A percentile compares a stretch with the other conserved stretches of the same genome.
phyloP scores from a whole-genome alignment of 2,329 filamentous ascomycete species.

The Trichoderma harzianum region DNA sequence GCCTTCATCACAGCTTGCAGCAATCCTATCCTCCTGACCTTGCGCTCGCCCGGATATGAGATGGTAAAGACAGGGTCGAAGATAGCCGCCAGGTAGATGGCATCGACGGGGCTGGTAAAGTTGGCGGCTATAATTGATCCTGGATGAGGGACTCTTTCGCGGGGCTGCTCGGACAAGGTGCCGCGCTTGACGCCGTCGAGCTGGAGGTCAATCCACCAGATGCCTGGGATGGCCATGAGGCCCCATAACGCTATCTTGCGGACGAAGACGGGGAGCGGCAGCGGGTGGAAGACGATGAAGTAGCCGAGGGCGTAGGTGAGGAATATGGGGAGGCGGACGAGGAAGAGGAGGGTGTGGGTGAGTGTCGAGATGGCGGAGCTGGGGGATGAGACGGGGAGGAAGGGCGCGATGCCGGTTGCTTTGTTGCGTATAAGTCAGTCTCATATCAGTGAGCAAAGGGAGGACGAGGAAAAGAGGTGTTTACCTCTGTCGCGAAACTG shows the following conservation, averaged over 20 bases:
- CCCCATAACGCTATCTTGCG: constrained; percentile 87
- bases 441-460: too few species aligned
- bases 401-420: constrained; percentile 96
- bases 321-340: constrained; percentile 76
- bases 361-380: constrained; percentile 60
- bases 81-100: constrained; percentile 88
- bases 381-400: constrained; percentile 74
- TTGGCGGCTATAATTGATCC: constrained; percentile 84
- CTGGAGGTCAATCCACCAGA: constrained; percentile 99
- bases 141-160: constrained; percentile 70
- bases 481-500: constrained; percentile 87
- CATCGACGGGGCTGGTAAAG: constrained; percentile 89
- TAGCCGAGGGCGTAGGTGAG: constrained; percentile 64
- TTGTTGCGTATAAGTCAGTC: background rate
- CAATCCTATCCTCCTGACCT: constrained; percentile 74
- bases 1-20: constrained; percentile 71
- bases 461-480: background rate
- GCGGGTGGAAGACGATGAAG: constrained; percentile 78
- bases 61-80: constrained; percentile 94
- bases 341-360: constrained; percentile 69
- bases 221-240: constrained; percentile 81
- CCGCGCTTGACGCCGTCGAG: constrained; percentile 95
- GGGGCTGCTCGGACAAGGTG: constrained; percentile 71
- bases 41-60: constrained; percentile 70
- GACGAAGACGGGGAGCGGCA: constrained; percentile 60